These are phyloP conservation scores for Dorcoceras hygrometricum DNA, from an alignment of 257 asterid species.

Conservation along the genomic window DNA sequence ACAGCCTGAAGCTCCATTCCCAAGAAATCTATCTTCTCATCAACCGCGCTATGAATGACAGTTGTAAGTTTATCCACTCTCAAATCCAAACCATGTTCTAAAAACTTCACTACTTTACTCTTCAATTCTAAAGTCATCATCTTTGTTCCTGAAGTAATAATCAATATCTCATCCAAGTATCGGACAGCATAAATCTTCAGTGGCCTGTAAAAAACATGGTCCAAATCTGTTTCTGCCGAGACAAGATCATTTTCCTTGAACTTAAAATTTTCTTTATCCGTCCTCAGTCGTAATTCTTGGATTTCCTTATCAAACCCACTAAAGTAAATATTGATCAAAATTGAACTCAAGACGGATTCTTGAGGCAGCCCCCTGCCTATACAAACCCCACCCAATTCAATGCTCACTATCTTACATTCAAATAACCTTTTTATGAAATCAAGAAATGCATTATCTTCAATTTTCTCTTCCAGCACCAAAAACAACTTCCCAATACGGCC, in stretches of 20 bases:
- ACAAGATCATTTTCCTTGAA: slow-evolving; percentile 43
- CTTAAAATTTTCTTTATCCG: slow-evolving; percentile 45
- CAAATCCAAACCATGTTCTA: slow-evolving; percentile 54
- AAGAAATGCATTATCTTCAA: slow-evolving; percentile 51
- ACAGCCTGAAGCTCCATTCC: slow-evolving; percentile 98
- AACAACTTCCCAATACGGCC: slow-evolving; percentile 59
- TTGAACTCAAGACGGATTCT: slow-evolving; percentile 71
- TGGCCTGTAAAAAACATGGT: slow-evolving; percentile 57
- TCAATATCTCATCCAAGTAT: slow-evolving; percentile 76
- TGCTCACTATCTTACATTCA: slow-evolving; percentile 32
- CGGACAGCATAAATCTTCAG: slow-evolving; percentile 76
- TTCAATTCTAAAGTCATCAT: slow-evolving; percentile 64
- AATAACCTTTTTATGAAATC: slow-evolving; percentile 51
- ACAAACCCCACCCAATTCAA: slow-evolving; percentile 50
- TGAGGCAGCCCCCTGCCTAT: slow-evolving; percentile 83
- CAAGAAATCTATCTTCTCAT: slow-evolving; percentile 79
- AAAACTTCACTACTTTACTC: slow-evolving; percentile 39
- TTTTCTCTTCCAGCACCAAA: slow-evolving; percentile 55
- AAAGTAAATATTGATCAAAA: slow-evolving; percentile 67
- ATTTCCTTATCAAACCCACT: slow-evolving; percentile 58
- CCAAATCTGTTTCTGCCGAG: slow-evolving; percentile 16
- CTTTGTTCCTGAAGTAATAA: slow-evolving; percentile 77
- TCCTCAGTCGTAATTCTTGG: slow-evolving; percentile 57
- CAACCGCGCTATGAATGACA: slow-evolving; percentile 75
- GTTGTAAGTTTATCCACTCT: slow-evolving; percentile 54